Evolutionary conservation across 75 land plant species (phyloP).

Genomic region (Pinus albicaulis): DNA sequence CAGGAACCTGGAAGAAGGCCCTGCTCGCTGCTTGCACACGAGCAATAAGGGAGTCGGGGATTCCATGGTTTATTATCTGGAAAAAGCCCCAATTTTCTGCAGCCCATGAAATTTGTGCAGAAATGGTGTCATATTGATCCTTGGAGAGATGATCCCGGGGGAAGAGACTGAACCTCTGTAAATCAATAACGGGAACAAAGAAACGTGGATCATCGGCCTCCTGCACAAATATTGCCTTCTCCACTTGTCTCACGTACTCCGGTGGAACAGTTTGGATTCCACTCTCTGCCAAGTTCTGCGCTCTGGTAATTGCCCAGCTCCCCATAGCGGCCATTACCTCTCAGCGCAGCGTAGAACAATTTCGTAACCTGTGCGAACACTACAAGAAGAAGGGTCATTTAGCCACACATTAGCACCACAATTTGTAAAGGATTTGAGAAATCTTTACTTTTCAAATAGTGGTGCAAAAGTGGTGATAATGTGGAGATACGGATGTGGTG

Average conservation of each 20-base stretch:
- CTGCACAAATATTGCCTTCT: too few species aligned
- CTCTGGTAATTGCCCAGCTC: neutral
- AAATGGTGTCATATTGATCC: neutral
- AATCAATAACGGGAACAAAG: neutral
- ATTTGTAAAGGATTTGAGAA: too few species aligned
- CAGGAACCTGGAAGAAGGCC: neutral
- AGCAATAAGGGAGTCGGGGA: too few species aligned
- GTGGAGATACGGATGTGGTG: too few species aligned
- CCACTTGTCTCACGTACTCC: too few species aligned
- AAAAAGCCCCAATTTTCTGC: slow-evolving; percentile 1
- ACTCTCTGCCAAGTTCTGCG: slow-evolving; percentile 1
- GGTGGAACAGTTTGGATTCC: neutral
- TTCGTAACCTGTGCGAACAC: too few species aligned
- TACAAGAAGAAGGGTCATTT: too few species aligned
- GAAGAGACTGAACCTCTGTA: neutral
- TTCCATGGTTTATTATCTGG: too few species aligned
- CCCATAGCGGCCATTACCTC: neutral
- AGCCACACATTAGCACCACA: too few species aligned
- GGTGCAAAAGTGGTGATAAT: too few species aligned
- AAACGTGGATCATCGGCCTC: neutral
- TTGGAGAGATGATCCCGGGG: too few species aligned
- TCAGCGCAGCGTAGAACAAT: neutral
- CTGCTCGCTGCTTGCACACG: neutral
- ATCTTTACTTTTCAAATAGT: too few species aligned
- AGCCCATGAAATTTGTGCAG: slow-evolving; percentile 9